Conservation (phyloP, 2,329 filamentous ascomycete genomes). For the Claviceps arundinis region DNA sequence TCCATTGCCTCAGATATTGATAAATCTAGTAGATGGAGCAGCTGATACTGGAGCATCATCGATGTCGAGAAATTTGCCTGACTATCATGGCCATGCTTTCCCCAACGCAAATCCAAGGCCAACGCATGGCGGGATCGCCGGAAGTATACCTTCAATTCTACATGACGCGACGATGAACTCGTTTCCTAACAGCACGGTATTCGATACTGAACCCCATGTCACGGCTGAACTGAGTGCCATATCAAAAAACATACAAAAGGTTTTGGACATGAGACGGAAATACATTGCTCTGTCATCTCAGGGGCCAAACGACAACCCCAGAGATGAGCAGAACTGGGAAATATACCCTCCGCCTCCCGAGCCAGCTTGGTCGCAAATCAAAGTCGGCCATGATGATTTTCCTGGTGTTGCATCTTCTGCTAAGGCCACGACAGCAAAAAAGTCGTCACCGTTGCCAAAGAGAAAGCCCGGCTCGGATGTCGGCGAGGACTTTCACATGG, state of each 20-base stretch:
- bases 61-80: background rate
- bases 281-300: slow-evolving; percentile 83
- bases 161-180: slow-evolving; percentile 34
- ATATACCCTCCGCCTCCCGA: slow-evolving; percentile 89
- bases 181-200: slow-evolving; percentile 51
- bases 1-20: slow-evolving; percentile 1
- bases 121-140: slow-evolving; percentile 20
- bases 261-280: slow-evolving; percentile 77
- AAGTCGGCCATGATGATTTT: slow-evolving; percentile 7
- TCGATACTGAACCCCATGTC: slow-evolving; percentile 63
- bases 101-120: slow-evolving; percentile 16
- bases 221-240: slow-evolving; percentile 75
- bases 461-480: slow-evolving; percentile 84
- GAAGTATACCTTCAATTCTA: slow-evolving; percentile 30
- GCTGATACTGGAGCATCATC: slow-evolving; percentile 4
- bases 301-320: slow-evolving; percentile 71
- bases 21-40: slow-evolving; percentile 5
- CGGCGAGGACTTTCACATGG: slow-evolving; percentile 80
- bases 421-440: background rate
- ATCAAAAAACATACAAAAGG: slow-evolving; percentile 78
- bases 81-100: background rate
- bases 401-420: slow-evolving; percentile 5
- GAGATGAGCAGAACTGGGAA: slow-evolving; percentile 68
- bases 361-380: slow-evolving; percentile 57
- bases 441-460: slow-evolving; percentile 33